Evolutionary conservation across 164 flowering plant genomes (phyloP), one percentile per base, ranked within the genome.

Genomic region (Houttuynia cordata): DNA sequence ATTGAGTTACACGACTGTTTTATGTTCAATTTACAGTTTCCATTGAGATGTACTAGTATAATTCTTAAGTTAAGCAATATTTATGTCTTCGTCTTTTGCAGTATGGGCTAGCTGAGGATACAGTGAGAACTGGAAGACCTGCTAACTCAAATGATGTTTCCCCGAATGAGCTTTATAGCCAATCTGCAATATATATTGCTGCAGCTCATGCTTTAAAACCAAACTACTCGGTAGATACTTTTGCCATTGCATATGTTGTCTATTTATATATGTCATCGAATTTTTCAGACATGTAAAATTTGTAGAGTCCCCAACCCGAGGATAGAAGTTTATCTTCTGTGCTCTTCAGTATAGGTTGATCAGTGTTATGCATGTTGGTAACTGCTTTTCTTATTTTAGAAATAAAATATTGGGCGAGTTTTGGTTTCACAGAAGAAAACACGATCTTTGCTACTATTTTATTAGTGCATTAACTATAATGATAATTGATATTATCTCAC

Each of bases 21-120:
- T 45, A 8, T 45, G 14, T 45, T 45, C 49, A 12, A 7, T 45
- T 2, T 30, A 30, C 37, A 30, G 4, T 30, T 30, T 30, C 37
- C 6, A 2, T 45, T 10, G 49, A 14, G 49, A 8, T 45, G 13
- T 8, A 17, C 8, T 41, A 12, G 49, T 45, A 17, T 45, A 12
- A 45, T 45, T 12, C 14, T 12, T 8, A 7, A 45, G 2, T 45
- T 45, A 12, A 3, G 1, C 12, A 45, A 45, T 0, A 45, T 23
- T 13, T 54, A 23, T 30, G 9, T 54, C 57, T 54, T 10, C 34
- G 1, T 9, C 18, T 41, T 22, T 42, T 68, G 67, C 87, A 93
- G 97, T 93, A 93, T 77, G 99, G 96, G 64, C 77, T 93, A 74
- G 99, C 99, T 23, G 97, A 91, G 73, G 99, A 93, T 80, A 86